Base-by-base conservation (phyloP, 2,329 filamentous ascomycete species). In the Arthroderma sp. region DNA sequence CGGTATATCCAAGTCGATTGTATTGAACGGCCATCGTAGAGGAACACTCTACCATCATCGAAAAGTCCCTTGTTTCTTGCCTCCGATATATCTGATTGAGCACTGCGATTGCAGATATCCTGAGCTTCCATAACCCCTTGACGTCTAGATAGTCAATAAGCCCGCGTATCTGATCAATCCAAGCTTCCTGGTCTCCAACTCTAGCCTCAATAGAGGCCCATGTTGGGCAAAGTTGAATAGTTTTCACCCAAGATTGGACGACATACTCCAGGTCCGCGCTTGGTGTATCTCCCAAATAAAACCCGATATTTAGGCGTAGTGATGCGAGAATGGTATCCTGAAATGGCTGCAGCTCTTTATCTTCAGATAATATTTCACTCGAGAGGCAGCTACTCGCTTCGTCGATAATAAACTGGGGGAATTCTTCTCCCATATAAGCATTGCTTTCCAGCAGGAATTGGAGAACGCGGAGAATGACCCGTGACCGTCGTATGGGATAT, bases 1-100 rank as follows among this genome's bases (percentile, higher is more conserved):
- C 73, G 40, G 73, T 73, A 52, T 80, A 76, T 29, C 78, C 80
- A 48, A 82, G 66, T 4, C 70, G 67, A 37, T 77, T 66, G 54
- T 78, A 76, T 50, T 78, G 73, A 5, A 71, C 53, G 1, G 70
- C 73, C 5, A 80, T 61, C 9, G 65, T 61, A 50, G 63, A 69
- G 27, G 68, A 63, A 48, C 58, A 66, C 31, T 57, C 57, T 37
- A 70, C 64, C 27, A 65, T 61, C 46, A 62, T 63, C 2, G 64
- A 69, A 48, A 49, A 49, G 39, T 65, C 56, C 4, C 52, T 48
- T 3, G 53, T 51, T 15, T 62, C 57, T 38, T 66, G 64, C 29
- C 76, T 54, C 51, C 75, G 71, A 7, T 69, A 57, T 1, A 72
- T 57, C 28, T 65, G 68, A 4, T 68, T 56, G 8, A 75, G 59